Evolutionary conservation across 371 early-diverging fungal species (phyloP).

Genomic region (Dinochytrium kinnereticum): DNA sequence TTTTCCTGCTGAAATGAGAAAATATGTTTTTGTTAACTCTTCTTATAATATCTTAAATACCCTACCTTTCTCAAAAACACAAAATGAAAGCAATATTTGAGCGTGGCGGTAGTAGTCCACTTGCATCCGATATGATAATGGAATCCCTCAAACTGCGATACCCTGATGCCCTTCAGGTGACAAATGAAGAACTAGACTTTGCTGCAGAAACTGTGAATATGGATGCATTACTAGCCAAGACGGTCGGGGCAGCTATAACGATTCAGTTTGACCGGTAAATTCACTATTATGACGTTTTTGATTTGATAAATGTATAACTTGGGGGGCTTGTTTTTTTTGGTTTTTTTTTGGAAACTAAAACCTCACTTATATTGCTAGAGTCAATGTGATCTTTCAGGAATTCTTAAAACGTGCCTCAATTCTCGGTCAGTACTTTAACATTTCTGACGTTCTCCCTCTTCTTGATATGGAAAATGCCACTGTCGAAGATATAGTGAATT

Average conservation of each 20-base stretch:
- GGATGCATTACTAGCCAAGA: not conserved
- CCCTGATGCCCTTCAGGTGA: not conserved
- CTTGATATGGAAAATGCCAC: not conserved
- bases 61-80: too few relatives aligned
- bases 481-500: not conserved
- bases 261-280: conserved; percentile 16
- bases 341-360: too few relatives aligned
- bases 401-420: not conserved
- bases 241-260: not conserved
- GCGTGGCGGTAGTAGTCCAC: not conserved
- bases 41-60: too few relatives aligned
- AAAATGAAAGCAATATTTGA: conserved; percentile 18
- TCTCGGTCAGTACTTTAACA: conserved; percentile 13
- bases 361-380: not conserved
- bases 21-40: too few relatives aligned
- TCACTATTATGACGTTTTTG: too few relatives aligned
- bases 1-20: too few relatives aligned
- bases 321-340: too few relatives aligned
- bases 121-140: conserved; percentile 16
- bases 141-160: not conserved
- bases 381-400: conserved; percentile 4
- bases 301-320: too few relatives aligned
- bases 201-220: not conserved
- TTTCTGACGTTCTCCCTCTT: not conserved
- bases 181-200: not conserved